These are phyloP conservation scores for Candida ovalis DNA, from an alignment of 805 yeast species.

Conservation along the genomic window DNA sequence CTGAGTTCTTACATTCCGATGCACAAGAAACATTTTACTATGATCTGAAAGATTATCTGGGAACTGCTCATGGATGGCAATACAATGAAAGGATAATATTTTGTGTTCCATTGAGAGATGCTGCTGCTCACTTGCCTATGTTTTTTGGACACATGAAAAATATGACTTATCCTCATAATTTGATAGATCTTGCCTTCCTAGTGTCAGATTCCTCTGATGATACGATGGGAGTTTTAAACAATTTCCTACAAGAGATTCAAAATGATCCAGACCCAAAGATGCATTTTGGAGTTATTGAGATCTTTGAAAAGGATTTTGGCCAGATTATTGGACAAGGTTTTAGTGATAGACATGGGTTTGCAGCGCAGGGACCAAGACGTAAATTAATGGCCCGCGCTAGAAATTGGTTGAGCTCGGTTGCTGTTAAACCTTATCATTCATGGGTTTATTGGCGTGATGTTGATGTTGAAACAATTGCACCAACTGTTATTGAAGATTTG, in stretches of 20 bases:
- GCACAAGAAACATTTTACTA: slow-evolving; percentile 22
- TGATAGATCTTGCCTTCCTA: slow-evolving; percentile 67
- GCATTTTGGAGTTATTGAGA: slow-evolving; percentile 81
- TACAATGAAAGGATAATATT: slow-evolving; percentile 48
- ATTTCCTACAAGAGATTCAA: slow-evolving; percentile 60
- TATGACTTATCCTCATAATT: slow-evolving; percentile 53
- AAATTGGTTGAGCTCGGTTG: slow-evolving; percentile 87
- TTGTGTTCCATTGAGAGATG: slow-evolving; percentile 58
- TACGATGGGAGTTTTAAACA: slow-evolving; percentile 66
- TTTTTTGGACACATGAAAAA: slow-evolving; percentile 54
- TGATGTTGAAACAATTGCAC: slow-evolving; percentile 89
- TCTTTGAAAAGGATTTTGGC: slow-evolving; percentile 89
- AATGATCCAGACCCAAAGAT: slow-evolving; percentile 53
- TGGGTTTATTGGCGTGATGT: slow-evolving; percentile 99
- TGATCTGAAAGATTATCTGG: slow-evolving; percentile 42
- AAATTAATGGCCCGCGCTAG: slow-evolving; percentile 95
- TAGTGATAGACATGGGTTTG: slow-evolving; percentile 90
- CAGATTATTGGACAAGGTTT: slow-evolving; percentile 91
- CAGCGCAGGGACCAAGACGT: slow-evolving; percentile 93
- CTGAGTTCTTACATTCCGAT: slow-evolving; percentile 11
- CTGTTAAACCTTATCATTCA: slow-evolving; percentile 86
- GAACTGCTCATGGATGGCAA: slow-evolving; percentile 51
- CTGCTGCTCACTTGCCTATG: slow-evolving; percentile 59
- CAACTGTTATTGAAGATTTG: slow-evolving; percentile 81
- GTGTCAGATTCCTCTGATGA: slow-evolving; percentile 89